These are phyloP conservation scores for Rhexocercosporidium sp. DNA, from an alignment of 2,329 filamentous ascomycete species.

Conservation along the genomic window DNA sequence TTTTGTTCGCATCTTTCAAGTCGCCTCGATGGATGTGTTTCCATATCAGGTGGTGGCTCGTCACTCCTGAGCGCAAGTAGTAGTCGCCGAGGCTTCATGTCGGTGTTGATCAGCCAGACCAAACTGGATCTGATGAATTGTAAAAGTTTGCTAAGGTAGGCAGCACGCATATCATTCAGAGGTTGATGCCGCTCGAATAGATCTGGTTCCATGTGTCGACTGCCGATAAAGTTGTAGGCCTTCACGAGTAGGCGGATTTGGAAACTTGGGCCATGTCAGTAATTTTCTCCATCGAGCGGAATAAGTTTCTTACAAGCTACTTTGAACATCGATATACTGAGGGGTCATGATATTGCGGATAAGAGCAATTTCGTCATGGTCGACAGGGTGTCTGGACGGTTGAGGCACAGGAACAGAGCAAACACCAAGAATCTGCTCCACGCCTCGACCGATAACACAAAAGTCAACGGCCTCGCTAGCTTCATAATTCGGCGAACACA, in stretches of 20 bases:
- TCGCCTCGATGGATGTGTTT: slow-evolving; percentile 18
- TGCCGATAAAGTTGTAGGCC: slow-evolving; percentile 22
- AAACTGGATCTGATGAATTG: slow-evolving; percentile 15
- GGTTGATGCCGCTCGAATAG: slow-evolving; percentile 19
- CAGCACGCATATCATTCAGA: slow-evolving; percentile 19
- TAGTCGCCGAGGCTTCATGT: slow-evolving; percentile 23
- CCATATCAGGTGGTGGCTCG: background rate
- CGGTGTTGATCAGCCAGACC: slow-evolving; percentile 27
- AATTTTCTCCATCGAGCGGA: too few relatives aligned
- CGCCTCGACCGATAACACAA: slow-evolving; percentile 27
- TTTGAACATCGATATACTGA: slow-evolving; percentile 28
- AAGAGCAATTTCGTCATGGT: slow-evolving; percentile 19
- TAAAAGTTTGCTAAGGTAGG: slow-evolving; percentile 20
- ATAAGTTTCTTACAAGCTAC: slow-evolving; percentile 23
- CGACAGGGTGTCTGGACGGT: background rate
- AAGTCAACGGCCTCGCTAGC: slow-evolving; percentile 27
- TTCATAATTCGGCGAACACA: slow-evolving; percentile 26
- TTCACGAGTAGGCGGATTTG: slow-evolving; percentile 31
- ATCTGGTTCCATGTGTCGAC: slow-evolving; percentile 23
- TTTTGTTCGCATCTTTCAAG: slow-evolving; percentile 22
- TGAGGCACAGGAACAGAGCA: slow-evolving; percentile 18
- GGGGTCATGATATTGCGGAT: slow-evolving; percentile 27
- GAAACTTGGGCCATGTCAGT: slow-evolving; percentile 20
- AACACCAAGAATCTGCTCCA: slow-evolving; percentile 31
- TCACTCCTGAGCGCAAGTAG: slow-evolving; percentile 23